These are phyloP conservation scores for Niveomyces coronatus DNA, from an alignment of 2,329 filamentous ascomycete species.

Conservation along the genomic window DNA sequence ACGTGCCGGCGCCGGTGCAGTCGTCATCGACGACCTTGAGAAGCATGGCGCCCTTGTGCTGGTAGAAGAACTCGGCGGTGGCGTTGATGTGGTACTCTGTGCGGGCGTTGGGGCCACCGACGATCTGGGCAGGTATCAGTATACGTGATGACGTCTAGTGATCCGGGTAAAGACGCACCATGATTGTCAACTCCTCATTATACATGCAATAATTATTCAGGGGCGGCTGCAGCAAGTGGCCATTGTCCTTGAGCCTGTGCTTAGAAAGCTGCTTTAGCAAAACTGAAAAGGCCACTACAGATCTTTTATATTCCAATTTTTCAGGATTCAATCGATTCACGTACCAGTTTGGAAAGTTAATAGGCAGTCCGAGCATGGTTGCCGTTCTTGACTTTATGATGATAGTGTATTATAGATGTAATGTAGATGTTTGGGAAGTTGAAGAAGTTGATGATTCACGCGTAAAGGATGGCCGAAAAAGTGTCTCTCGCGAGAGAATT, in stretches of 20 bases:
- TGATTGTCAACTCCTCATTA: slow-evolving; percentile 71
- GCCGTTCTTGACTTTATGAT: no score
- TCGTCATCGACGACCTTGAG: slow-evolving; percentile 76
- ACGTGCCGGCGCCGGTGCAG: no score
- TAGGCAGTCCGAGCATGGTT: slow-evolving; percentile 40
- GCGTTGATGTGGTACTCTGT: slow-evolving; percentile 98
- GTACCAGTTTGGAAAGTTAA: slow-evolving; percentile 51
- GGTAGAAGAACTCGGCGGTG: slow-evolving; percentile 97
- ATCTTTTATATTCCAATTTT: no score
- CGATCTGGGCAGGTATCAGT: slow-evolving; percentile 47
- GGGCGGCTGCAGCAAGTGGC: slow-evolving; percentile 83
- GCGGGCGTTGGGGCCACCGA: slow-evolving; percentile 89
- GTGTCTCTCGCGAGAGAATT: no score
- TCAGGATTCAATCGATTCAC: slow-evolving; percentile 15
- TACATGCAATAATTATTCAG: slow-evolving; percentile 98
- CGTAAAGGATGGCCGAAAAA: no score
- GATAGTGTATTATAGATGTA: not conserved
- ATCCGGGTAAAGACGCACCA: slow-evolving; percentile 39
- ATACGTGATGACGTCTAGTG: not conserved
- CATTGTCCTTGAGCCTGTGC: slow-evolving; percentile 80
- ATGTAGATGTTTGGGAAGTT: not conserved
- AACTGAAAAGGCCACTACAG: not conserved
- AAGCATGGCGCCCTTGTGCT: slow-evolving; percentile 86
- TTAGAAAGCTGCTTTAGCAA: not conserved
- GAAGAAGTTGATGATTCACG: no score